Conservation (phyloP, 352 stramenopile species). For the Phytopythium litorale region DNA sequence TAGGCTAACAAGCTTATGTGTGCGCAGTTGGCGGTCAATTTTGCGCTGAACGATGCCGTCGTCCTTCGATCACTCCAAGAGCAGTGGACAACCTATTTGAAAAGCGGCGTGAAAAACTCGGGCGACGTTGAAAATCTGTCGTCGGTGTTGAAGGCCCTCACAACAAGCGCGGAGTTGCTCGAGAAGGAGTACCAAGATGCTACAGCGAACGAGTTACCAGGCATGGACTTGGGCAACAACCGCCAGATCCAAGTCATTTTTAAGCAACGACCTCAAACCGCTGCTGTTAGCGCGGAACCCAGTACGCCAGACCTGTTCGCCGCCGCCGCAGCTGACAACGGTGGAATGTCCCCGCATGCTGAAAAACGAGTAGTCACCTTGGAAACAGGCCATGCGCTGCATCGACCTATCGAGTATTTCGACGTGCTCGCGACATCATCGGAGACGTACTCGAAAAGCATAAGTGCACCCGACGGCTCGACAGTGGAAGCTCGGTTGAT, state of each 20-base stretch:
- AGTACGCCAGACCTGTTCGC: constrained; percentile 26
- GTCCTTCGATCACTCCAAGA: constrained; percentile 45
- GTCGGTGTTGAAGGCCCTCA: constrained; percentile 40
- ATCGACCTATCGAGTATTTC: constrained; percentile 60
- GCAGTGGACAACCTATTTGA: constrained; percentile 43
- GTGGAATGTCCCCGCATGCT: background rate
- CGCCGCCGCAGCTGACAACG: constrained; percentile 10
- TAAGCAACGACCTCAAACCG: constrained; percentile 67
- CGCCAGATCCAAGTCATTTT: constrained; percentile 80
- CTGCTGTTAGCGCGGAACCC: constrained; percentile 8
- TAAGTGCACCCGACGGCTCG: constrained; percentile 68
- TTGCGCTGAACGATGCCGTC: constrained; percentile 59
- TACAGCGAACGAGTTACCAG: constrained; percentile 24
- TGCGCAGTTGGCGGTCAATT: constrained; percentile 67
- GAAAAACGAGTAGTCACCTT: constrained; percentile 38
- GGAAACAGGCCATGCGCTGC: constrained; percentile 29
- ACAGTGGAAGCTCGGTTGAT: constrained; percentile 63
- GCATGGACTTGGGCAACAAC: constrained; percentile 15
- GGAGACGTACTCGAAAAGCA: constrained; percentile 62
- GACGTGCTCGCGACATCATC: constrained; percentile 53
- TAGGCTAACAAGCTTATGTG: background rate
- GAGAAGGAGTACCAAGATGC: constrained; percentile 44
- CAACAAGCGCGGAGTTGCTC: constrained; percentile 39
- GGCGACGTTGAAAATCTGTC: constrained; percentile 31
- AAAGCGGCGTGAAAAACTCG: constrained; percentile 14